Conservation (phyloP, 1,284 basidiomycete genomes). For the Moesziomyces sp. region DNA sequence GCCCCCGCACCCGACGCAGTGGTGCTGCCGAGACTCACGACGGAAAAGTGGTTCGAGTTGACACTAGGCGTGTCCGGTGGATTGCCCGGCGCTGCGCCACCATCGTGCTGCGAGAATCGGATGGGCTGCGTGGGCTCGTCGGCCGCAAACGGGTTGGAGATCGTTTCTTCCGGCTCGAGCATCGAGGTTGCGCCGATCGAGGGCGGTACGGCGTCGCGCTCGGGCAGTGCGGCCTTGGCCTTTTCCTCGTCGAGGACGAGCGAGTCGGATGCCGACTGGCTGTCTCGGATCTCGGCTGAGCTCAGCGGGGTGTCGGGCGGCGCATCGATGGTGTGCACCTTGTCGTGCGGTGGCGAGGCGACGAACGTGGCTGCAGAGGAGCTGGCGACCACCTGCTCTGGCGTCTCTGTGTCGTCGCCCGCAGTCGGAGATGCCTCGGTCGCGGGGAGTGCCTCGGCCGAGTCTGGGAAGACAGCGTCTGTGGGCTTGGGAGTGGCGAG, state of each 20-base stretch:
- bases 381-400: conserved; percentile 9
- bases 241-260: conserved; percentile 47
- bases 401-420: not conserved
- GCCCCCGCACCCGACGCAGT: not conserved
- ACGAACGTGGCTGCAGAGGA: conserved; percentile 27
- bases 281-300: conserved; percentile 41
- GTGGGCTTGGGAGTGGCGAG: conserved; percentile 20
- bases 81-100: not conserved
- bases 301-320: conserved; percentile 20
- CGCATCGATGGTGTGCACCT: not conserved
- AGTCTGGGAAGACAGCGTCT: conserved; percentile 9
- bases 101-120: conserved; percentile 17
- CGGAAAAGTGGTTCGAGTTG: conserved; percentile 52
- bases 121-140: conserved; percentile 16
- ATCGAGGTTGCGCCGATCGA: conserved; percentile 60
- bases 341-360: conserved; percentile 1
- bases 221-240: conserved; percentile 27
- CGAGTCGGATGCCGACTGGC: conserved; percentile 22
- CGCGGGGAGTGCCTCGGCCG: not conserved
- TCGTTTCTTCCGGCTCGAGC: conserved; percentile 58
- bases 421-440: not conserved
- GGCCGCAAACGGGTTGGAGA: conserved; percentile 59
- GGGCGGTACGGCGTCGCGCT: conserved; percentile 44
- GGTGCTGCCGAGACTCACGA: conserved; percentile 47
- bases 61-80: conserved; percentile 30